Evolutionary conservation across 495 filamentous ascomycete species (phyloP), one percentile per base, ranked within the genome.

Genomic region (Penicillium parvum): DNA sequence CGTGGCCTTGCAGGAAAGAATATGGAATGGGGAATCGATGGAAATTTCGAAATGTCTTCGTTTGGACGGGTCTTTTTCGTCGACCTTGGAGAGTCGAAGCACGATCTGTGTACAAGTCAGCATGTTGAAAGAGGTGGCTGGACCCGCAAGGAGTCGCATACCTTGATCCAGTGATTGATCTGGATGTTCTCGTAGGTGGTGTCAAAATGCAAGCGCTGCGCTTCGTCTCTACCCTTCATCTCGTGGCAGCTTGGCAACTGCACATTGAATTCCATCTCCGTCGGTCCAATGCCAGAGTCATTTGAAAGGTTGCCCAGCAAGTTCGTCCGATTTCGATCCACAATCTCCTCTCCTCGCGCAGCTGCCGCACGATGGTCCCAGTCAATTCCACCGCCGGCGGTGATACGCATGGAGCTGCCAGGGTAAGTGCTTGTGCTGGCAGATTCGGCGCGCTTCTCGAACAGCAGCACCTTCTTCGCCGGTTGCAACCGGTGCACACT

Each of bases 101-200:
- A 98, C 88, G 54, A 98, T 92, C 92, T 98, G 47, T 21, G 16
- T 16, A 9, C 8, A 15, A 5, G 2, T 44, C 6, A 19, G 7
- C 5, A 11, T 11, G 9, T 10, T 15, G 5, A 15, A 10, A 11
- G 11, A 32, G 17, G 10, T 15, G 8, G 8, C 7, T 22, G 19
- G 7, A 12, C 25, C 9, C 7, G 1, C 11, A 11, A n/a, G 16
- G 14, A n/a, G 15, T 18, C 8, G 51, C 74, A 36, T 78, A 94
- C 92, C 82, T 98, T 98, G 57, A 98, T 96, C 92, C 94, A 97
- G 60, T 98, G 92, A 54, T 90, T 89, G 34, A 98, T 90, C 55
- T 95, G 88, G 29, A 95, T 95, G 43, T 95, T 92, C 63, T 86
- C 85, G 73, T 90, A 97, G 11, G 92, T 96, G 35, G 90, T 96